A percentile compares a stretch with the other conserved stretches of the same genome.
Conservation (phyloP, 2,329 filamentous ascomycete genomes). For the Bipolaris gigantea region DNA sequence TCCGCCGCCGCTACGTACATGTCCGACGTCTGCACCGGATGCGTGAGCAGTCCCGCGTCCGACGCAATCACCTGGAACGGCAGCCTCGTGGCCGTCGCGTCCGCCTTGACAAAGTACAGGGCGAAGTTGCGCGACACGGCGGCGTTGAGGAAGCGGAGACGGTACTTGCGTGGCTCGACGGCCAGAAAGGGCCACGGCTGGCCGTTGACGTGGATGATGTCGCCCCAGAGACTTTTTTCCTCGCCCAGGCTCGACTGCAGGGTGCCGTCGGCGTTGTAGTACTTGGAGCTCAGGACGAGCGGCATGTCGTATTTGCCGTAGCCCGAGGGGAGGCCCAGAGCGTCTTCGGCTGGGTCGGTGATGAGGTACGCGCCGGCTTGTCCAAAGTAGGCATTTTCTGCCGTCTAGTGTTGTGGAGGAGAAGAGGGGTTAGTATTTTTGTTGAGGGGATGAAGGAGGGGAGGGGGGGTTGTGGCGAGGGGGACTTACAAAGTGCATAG, state of each 20-base stretch:
- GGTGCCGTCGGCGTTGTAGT: conserved; percentile 57
- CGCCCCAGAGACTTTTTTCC: conserved; percentile 55
- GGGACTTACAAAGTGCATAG: conserved; percentile 32
- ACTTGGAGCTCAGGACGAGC: conserved; percentile 56
- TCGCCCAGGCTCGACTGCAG: conserved; percentile 55
- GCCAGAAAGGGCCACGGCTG: conserved; percentile 62
- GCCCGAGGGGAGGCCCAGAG: conserved; percentile 55
- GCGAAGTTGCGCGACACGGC: conserved; percentile 49
- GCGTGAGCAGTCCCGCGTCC: conserved; percentile 50
- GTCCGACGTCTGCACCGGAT: conserved; percentile 50
- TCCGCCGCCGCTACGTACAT: conserved; percentile 60
- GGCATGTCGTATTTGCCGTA: conserved; percentile 55
- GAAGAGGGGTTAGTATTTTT: too few relatives aligned
- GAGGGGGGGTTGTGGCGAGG: neutral
- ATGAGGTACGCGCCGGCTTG: conserved; percentile 62
- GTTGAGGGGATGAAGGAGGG: too few relatives aligned
- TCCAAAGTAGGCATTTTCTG: conserved; percentile 61
- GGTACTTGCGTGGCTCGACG: conserved; percentile 64
- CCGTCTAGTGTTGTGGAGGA: conserved; percentile 40
- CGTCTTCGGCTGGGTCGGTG: conserved; percentile 54
- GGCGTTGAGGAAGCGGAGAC: conserved; percentile 58
- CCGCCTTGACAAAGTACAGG: conserved; percentile 50
- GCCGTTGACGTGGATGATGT: conserved; percentile 62
- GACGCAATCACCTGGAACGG: conserved; percentile 59
- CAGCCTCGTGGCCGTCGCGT: conserved; percentile 44